A percentile compares a stretch with the other conserved stretches of the same genome.
Evolutionary conservation across 495 filamentous ascomycete species (phyloP).

Genomic region (Penicillium pulvis): DNA sequence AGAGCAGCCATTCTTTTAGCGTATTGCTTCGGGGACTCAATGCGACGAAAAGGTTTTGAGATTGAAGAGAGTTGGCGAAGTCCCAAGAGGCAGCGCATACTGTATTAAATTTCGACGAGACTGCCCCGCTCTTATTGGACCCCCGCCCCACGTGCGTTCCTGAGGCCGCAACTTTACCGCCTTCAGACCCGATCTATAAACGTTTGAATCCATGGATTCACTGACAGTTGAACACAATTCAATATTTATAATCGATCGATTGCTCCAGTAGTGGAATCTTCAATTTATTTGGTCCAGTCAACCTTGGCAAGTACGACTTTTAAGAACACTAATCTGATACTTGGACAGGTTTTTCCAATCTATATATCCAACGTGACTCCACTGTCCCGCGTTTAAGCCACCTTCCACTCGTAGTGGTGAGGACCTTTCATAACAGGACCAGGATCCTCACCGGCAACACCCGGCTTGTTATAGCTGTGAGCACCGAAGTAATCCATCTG

Average conservation of each 20-base stretch:
- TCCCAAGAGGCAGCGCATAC: constrained; percentile 20
- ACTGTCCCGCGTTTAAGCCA: constrained; percentile 1
- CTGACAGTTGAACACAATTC: no score
- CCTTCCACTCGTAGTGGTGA: constrained; percentile 47
- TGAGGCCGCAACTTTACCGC: constrained; percentile 14
- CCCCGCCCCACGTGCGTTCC: constrained; percentile 20
- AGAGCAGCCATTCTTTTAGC: constrained; percentile 56
- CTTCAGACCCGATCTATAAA: background rate
- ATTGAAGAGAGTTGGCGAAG: constrained; percentile 30
- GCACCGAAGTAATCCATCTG: constrained; percentile 78
- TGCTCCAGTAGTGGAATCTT: no score
- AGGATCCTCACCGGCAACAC: constrained; percentile 44
- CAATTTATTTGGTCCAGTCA: no score
- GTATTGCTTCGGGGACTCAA: constrained; percentile 38
- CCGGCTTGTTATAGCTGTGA: constrained; percentile 62
- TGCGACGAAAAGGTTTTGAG: constrained; percentile 35
- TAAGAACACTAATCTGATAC: background rate
- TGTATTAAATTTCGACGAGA: constrained; percentile 11
- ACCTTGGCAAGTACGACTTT: no score
- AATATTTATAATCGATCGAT: no score
- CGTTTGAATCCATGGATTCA: background rate
- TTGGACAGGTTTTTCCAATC: background rate
- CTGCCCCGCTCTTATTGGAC: constrained; percentile 23
- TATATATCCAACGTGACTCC: background rate
- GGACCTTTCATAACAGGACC: constrained; percentile 42